Percentiles rank a stretch among this genome's conserved stretches.
phyloP scores from a whole-genome alignment of 2,329 filamentous ascomycete species.

The Tolypocladium tropicale region DNA sequence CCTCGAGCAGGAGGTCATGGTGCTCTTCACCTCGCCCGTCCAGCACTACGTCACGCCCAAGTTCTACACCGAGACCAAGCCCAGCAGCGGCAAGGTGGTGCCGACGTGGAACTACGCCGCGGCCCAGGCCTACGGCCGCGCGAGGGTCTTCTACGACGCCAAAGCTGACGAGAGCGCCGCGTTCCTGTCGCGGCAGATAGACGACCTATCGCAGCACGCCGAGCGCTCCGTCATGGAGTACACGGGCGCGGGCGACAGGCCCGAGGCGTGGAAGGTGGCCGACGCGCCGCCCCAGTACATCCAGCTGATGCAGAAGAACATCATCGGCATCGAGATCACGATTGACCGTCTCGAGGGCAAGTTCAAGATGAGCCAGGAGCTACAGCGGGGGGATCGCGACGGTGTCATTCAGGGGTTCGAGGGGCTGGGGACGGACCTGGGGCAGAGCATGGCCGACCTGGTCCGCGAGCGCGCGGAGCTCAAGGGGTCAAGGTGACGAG shows the following conservation, averaged over 20 bases:
- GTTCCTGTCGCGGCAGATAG: slow-evolving; percentile 42
- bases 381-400: slow-evolving; percentile 36
- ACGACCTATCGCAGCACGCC: slow-evolving; percentile 37
- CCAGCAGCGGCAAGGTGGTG: slow-evolving; percentile 47
- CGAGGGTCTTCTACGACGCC: slow-evolving; percentile 41
- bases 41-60: slow-evolving; percentile 60
- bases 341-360: slow-evolving; percentile 47
- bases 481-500: slow-evolving; percentile 5
- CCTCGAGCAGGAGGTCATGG: slow-evolving; percentile 44
- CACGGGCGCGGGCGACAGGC: slow-evolving; percentile 19
- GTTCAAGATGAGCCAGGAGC: slow-evolving; percentile 59
- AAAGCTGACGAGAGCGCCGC: slow-evolving; percentile 29
- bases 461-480: slow-evolving; percentile 19
- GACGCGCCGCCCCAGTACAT: slow-evolving; percentile 49
- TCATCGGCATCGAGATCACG: slow-evolving; percentile 50
- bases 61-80: slow-evolving; percentile 58
- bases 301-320: slow-evolving; percentile 41
- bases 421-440: slow-evolving; percentile 18
- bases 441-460: slow-evolving; percentile 18
- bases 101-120: slow-evolving; percentile 64
- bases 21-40: slow-evolving; percentile 48
- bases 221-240: slow-evolving; percentile 50
- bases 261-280: slow-evolving; percentile 40
- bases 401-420: slow-evolving; percentile 50
- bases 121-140: slow-evolving; percentile 51